Evolutionary conservation across 345 rosid species (phyloP).

Genomic region (Psidium guajava): DNA sequence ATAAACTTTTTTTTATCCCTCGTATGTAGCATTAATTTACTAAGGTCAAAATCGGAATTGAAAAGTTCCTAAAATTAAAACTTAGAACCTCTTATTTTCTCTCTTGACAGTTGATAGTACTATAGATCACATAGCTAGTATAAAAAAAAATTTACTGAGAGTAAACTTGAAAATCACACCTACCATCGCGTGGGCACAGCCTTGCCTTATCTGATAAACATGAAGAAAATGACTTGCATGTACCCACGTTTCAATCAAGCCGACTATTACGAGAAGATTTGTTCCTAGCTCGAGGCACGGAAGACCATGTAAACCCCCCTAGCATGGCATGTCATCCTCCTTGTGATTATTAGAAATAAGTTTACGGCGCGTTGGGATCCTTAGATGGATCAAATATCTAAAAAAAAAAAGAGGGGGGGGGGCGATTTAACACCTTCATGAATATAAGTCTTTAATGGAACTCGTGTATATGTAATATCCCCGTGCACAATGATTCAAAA

Average conservation of each 20-base stretch:
- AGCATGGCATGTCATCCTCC: no score
- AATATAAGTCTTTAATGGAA: no score
- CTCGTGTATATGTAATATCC: no score
- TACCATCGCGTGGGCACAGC: not conserved
- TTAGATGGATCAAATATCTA: no score
- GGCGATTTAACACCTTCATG: no score
- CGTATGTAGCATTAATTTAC: not conserved
- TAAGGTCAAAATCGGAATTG: not conserved
- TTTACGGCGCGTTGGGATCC: no score
- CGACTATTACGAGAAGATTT: not conserved
- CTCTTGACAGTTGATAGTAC: not conserved
- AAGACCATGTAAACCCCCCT: no score
- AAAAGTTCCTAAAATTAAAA: not conserved
- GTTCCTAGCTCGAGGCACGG: no score
- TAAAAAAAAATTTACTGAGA: not conserved
- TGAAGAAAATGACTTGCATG: not conserved
- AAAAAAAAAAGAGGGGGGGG: no score
- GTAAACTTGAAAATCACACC: not conserved
- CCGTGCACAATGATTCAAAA: no score
- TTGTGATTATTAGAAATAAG: no score
- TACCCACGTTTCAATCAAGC: not conserved
- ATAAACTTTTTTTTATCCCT: not conserved
- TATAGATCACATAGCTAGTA: not conserved
- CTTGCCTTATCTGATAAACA: not conserved
- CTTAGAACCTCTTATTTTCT: not conserved